phyloP scores from a whole-genome alignment of 78 protist genomes.

The Emiliania huxleyi region DNA sequence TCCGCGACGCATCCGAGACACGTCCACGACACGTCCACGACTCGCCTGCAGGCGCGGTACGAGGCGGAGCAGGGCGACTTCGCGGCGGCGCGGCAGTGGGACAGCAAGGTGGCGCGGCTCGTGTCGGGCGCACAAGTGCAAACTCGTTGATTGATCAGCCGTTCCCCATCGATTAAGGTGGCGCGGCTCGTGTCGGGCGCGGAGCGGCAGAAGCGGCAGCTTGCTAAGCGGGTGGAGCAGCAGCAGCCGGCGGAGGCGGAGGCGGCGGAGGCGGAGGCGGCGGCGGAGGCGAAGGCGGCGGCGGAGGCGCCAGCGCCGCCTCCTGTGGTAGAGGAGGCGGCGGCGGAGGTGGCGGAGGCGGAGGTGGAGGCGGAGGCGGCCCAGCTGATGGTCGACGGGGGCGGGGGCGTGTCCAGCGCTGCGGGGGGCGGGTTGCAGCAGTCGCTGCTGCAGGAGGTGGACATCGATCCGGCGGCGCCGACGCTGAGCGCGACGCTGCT shows the following conservation, averaged over 20 bases:
- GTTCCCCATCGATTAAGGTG: no score
- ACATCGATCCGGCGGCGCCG: background rate
- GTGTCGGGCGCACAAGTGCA: background rate
- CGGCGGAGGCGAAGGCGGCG: background rate
- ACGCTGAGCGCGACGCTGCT: background rate
- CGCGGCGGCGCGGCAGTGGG: background rate
- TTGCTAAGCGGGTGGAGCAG: background rate
- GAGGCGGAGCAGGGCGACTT: background rate
- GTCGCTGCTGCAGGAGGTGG: background rate
- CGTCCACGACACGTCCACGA: no score
- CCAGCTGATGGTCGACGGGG: no score
- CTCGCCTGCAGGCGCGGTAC: no score
- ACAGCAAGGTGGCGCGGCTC: background rate
- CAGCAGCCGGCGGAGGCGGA: background rate
- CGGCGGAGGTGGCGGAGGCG: no score
- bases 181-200: background rate
- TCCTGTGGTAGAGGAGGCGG: no score
- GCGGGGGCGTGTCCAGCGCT: no score
- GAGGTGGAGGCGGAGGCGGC: no score
- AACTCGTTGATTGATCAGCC: no score
- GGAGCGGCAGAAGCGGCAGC: background rate
- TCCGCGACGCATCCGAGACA: no score
- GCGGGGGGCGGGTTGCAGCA: no score
- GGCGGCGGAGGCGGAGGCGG: background rate
- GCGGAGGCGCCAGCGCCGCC: background rate